A percentile compares a stretch with the other conserved stretches of the same genome.
Evolutionary conservation across 495 filamentous ascomycete species (phyloP).

Genomic region (Rostrohypoxylon terebratum): DNA sequence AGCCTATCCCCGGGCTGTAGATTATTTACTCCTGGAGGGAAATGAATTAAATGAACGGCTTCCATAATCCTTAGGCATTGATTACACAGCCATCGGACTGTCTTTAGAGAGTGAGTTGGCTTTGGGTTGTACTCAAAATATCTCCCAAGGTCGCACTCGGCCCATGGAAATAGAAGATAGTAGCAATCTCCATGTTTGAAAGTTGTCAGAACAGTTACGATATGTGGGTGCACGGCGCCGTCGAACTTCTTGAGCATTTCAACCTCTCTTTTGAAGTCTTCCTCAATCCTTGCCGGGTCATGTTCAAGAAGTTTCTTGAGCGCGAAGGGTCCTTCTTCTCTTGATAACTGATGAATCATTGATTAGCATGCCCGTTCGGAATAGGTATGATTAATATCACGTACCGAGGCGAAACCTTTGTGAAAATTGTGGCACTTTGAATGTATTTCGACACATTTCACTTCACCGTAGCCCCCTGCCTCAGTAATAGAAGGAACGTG

Average conservation of each 20-base stretch:
- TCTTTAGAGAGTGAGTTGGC: neutral
- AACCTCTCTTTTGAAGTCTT: conserved; percentile 25
- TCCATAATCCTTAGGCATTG: conserved; percentile 31
- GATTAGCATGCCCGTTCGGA: neutral
- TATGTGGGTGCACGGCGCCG: conserved; percentile 32
- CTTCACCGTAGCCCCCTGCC: conserved; percentile 16
- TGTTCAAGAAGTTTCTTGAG: conserved; percentile 1
- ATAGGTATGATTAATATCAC: neutral
- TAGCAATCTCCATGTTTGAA: conserved; percentile 34
- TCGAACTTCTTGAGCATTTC: conserved; percentile 42
- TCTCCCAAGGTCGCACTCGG: conserved; percentile 31
- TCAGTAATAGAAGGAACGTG: neutral
- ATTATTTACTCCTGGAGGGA: conserved; percentile 1
- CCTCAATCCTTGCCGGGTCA: neutral
- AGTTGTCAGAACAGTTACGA: conserved; percentile 40
- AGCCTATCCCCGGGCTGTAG: neutral
- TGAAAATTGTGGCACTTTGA: conserved; percentile 7
- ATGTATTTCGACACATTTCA: conserved; percentile 21
- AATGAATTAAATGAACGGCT: conserved; percentile 29
- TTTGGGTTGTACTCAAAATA: conserved; percentile 21
- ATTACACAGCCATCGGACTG: conserved; percentile 24
- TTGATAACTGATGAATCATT: conserved; percentile 6
- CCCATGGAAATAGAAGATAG: conserved; percentile 42
- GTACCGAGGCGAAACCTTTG: neutral
- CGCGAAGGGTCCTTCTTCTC: conserved; percentile 16